phyloP scores from a whole-genome alignment of 768 basidiomycete genomes.

The Mycena rebaudengoi region DNA sequence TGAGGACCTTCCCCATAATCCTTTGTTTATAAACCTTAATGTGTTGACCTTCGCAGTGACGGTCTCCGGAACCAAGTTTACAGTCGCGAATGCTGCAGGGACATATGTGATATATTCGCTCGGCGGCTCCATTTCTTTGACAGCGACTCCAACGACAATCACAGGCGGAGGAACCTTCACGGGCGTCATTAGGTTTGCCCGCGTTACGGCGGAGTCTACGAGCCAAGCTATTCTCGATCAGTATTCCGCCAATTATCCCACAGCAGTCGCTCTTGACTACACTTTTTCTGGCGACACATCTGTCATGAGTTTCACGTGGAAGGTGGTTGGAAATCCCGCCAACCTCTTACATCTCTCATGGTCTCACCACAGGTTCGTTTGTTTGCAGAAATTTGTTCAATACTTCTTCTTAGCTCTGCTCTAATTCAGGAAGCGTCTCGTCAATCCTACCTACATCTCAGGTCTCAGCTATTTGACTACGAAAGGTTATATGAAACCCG shows the following conservation, averaged over 20 bases:
- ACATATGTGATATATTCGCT: constrained; percentile 45
- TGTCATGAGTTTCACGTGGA: constrained; percentile 43
- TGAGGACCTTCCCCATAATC: constrained; percentile 16
- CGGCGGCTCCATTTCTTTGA: constrained; percentile 37
- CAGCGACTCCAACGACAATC: constrained; percentile 33
- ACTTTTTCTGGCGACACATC: constrained; percentile 37
- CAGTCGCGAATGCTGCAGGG: constrained; percentile 37
- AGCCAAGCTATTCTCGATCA: constrained; percentile 40
- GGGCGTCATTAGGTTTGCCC: constrained; percentile 40
- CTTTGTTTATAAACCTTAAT: background rate
- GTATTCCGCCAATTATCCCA: constrained; percentile 42
- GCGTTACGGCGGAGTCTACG: constrained; percentile 33
- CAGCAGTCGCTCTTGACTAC: constrained; percentile 38
- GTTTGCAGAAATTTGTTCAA: background rate
- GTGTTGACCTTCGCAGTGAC: constrained; percentile 24
- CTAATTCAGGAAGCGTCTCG: constrained; percentile 30
- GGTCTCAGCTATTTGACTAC: constrained; percentile 42
- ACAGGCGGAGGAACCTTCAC: constrained; percentile 33
- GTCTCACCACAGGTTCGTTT: constrained; percentile 43
- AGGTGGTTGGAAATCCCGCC: constrained; percentile 35
- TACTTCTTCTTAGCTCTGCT: constrained; percentile 12
- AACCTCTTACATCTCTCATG: constrained; percentile 44
- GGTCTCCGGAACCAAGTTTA: constrained; percentile 37
- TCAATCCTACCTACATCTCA: constrained; percentile 33
- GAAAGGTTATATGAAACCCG: constrained; percentile 45